Base-by-base conservation (phyloP, 805 yeast species). In the Grigorovia transvaalensis region DNA sequence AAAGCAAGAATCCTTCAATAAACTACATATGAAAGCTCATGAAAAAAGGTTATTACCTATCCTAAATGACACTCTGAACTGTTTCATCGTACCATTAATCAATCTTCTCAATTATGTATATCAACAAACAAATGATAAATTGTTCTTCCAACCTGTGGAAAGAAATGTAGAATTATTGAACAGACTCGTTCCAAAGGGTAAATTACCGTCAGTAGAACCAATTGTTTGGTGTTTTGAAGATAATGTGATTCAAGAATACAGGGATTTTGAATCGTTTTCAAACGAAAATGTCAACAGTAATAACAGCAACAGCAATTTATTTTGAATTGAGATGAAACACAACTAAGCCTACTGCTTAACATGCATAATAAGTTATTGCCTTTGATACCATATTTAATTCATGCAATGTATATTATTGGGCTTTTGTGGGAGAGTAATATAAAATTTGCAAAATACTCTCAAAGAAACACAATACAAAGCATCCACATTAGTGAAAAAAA, bases 21-120 rank as follows among this genome's bases (percentile, higher is more conserved):
- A 38, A 9, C 19, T 53, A 12, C 47, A 45, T n/a, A 33, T 27
- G 4, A 40, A 35, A 17, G 45, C 8, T 2, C n/a, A 33, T 12
- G 18, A 48, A 7, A 30, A 18, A 9, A 19, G 23, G n/a, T 53
- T 66, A 30, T 50, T 56, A 29, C 65, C 68, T 1, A 52, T 65
- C n/a, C 51, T 65, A 33, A 51, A 53, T 8, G 59, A 55, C 19
- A 59, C 65, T 0, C 46, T 66, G 20, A 57, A 61, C 11, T 61
- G 59, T 42, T 65, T 66, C 40, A 44, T 66, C 18, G 50, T 65
- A 17, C 70, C 69, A 3, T 52, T 66, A 44, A 53, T 57, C 18
- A 54, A 52, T 41, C 50, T 66, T 17, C 46, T 66, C 44, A 55
- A 58, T 27, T 63, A 64, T 46, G 63, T 68, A 33, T 66, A 63